A percentile compares a stretch with the other conserved stretches of the same genome.
These are phyloP conservation scores for Linum usitatissimum DNA, from an alignment of 345 rosid species.

Conservation along the genomic window DNA sequence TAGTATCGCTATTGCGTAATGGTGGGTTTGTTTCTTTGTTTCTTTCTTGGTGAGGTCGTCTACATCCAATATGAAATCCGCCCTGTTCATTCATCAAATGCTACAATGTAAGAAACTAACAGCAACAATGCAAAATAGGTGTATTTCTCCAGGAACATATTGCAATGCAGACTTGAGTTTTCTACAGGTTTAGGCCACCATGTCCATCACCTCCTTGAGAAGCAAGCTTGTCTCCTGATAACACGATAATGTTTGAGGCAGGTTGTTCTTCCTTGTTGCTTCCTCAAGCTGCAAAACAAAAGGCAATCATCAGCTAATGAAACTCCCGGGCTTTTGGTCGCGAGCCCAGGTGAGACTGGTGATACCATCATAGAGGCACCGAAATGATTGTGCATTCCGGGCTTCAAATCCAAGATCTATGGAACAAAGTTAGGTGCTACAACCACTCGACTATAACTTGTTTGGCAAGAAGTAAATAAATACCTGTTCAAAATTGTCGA, in stretches of 20 bases:
- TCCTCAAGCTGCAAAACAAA: constrained; percentile 50
- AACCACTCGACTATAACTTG: not conserved
- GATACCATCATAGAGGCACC: no score
- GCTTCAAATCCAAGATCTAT: no score
- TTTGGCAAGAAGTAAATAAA: not conserved
- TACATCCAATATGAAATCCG: not conserved
- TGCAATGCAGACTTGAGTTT: constrained; percentile 7
- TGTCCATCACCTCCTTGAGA: constrained; percentile 61
- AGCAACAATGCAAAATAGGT: not conserved
- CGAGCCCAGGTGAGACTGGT: no score
- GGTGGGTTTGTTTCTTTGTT: not conserved
- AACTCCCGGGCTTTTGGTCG: no score
- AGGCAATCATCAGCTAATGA: not conserved
- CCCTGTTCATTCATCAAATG: not conserved
- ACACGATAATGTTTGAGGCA: constrained; percentile 37
- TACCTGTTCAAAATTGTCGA: constrained; percentile 73
- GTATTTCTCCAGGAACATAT: not conserved
- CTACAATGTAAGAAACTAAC: no score
- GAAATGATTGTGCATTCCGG: no score
- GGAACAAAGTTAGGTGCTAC: no score
- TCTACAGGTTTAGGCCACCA: constrained; percentile 29
- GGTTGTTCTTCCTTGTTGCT: constrained; percentile 45
- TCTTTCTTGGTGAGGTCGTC: not conserved
- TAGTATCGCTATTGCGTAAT: not conserved
- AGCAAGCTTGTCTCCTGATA: constrained; percentile 43